A percentile compares a stretch with the other conserved stretches of the same genome.
Evolutionary conservation across 768 basidiomycete genomes (phyloP).

Genomic region (Kwoniella europaea): DNA sequence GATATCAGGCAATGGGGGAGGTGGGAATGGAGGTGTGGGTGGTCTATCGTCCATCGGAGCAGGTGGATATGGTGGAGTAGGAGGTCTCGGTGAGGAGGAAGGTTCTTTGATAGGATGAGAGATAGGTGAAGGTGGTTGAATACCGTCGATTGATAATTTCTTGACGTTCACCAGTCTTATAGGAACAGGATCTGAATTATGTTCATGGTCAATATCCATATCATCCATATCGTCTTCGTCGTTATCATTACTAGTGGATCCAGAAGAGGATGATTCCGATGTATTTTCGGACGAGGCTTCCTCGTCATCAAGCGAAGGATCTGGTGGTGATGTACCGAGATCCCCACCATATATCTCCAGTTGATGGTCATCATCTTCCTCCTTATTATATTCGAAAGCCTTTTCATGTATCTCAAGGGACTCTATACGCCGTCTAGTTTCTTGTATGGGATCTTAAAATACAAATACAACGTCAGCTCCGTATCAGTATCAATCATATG

Average conservation of each 20-base stretch:
- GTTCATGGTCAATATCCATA: conserved; percentile 4
- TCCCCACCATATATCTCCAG: conserved; percentile 36
- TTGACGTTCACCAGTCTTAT: not conserved
- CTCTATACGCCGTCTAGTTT: conserved; percentile 27
- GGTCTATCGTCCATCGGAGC: conserved; percentile 16
- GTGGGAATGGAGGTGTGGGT: conserved; percentile 14
- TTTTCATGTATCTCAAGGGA: conserved; percentile 5
- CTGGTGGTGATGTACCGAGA: conserved; percentile 18
- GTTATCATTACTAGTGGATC: not conserved
- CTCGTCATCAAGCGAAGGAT: not conserved
- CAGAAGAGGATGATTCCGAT: not conserved
- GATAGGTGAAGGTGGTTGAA: conserved; percentile 6
- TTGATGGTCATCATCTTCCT: conserved; percentile 25
- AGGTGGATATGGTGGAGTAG: conserved; percentile 7
- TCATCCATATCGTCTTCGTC: not conserved
- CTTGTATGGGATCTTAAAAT: conserved; percentile 40
- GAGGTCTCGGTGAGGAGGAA: conserved; percentile 10
- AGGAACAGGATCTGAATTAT: not conserved
- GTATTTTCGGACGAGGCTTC: not conserved
- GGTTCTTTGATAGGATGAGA: not conserved
- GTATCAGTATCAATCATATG: no score
- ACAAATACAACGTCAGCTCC: not conserved
- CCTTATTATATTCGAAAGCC: conserved; percentile 5
- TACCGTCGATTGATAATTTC: not conserved
- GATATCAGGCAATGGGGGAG: conserved; percentile 13